Base-by-base conservation (phyloP, 2,329 filamentous ascomycete species). In the Fusarium brachygibbosum region DNA sequence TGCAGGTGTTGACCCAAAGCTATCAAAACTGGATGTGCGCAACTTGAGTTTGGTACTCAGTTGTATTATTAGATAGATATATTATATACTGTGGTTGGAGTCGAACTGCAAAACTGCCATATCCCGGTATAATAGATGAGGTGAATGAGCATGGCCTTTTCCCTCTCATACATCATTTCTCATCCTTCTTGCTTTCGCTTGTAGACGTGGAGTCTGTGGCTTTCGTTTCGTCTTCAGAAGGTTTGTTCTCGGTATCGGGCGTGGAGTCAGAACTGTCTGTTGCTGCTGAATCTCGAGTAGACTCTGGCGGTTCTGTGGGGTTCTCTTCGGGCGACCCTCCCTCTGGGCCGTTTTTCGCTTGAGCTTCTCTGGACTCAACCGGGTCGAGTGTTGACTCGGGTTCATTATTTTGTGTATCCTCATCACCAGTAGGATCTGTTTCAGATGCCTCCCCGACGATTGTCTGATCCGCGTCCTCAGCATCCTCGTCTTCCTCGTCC, bases 391-490 rank as follows among this genome's bases (percentile, higher is more conserved):
- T 49, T 35, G 57, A 31, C 13, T 60, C 44, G n/a, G 56, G 44
- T 37, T 66, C 51, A 21, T 48, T 62, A 13, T 11, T 38, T 44
- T 25, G 48, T 6, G 41, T 48, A 6, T 63, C 61, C 8, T 69
- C 48, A 19, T 52, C 56, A 21, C 61, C 58, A 42, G 29, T 44
- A 21, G 66, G 19, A 14, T 61, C 58, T 21, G 74, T 70, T n/a
- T 78, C 70, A 40, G 63, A 57, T 17, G 54, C 53, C 3, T 67
- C 52, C 17, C 69, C 72, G 16, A 76, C 44, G 16, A 77, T 62
- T n/a, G 74, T 74, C 50, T 72, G 68, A 11, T 77, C 72, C 5
- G 71, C 68, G 11, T 75, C 75, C 10, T 64, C 49, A 12, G 71
- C 68, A 13, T 75, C 75, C 12, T 64, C 45, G 11, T 40, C 57